A percentile compares a stretch with the other conserved stretches of the same genome.
phyloP scores from a whole-genome alignment of 1,139 yeast species.

The Blastobotrys malaysiensis region DNA sequence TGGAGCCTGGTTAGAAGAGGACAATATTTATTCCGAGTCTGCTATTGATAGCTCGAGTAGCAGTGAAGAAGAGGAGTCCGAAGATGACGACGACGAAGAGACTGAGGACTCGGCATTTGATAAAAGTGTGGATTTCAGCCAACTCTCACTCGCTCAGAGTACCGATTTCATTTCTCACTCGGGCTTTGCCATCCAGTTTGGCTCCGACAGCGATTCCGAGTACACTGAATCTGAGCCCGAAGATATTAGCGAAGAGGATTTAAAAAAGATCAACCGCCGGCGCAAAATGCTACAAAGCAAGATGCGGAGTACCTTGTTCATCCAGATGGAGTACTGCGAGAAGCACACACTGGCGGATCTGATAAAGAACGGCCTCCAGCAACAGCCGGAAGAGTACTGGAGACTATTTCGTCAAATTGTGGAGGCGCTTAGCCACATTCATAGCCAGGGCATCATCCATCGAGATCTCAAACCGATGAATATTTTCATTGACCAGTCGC shows the following conservation, averaged over 20 bases:
- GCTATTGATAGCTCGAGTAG: conserved; percentile 26
- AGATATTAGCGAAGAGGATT: conserved; percentile 10
- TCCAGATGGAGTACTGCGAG: conserved; percentile 98
- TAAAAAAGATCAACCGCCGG: neutral
- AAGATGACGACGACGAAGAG: conserved; percentile 20
- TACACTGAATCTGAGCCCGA: conserved; percentile 19
- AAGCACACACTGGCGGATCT: conserved; percentile 82
- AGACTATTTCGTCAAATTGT: conserved; percentile 77
- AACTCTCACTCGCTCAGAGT: conserved; percentile 17
- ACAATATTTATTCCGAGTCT: conserved; percentile 34
- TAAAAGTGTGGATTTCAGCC: conserved; percentile 2
- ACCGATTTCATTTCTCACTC: conserved; percentile 31
- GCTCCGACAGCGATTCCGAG: conserved; percentile 17
- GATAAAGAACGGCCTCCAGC: conserved; percentile 73
- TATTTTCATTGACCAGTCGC: conserved; percentile 85
- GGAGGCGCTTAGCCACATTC: conserved; percentile 89
- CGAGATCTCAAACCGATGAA: conserved; percentile 94
- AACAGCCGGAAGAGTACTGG: conserved; percentile 79
- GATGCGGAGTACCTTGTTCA: conserved; percentile 53
- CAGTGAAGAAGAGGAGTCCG: conserved; percentile 14
- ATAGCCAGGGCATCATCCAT: conserved; percentile 90
- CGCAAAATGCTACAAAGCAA: neutral
- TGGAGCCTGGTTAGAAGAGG: conserved; percentile 94
- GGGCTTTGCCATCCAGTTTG: conserved; percentile 29
- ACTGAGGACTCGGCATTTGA: conserved; percentile 9